phyloP scores from a whole-genome alignment of 345 rosid species.

The Arabidopsis suecica region DNA sequence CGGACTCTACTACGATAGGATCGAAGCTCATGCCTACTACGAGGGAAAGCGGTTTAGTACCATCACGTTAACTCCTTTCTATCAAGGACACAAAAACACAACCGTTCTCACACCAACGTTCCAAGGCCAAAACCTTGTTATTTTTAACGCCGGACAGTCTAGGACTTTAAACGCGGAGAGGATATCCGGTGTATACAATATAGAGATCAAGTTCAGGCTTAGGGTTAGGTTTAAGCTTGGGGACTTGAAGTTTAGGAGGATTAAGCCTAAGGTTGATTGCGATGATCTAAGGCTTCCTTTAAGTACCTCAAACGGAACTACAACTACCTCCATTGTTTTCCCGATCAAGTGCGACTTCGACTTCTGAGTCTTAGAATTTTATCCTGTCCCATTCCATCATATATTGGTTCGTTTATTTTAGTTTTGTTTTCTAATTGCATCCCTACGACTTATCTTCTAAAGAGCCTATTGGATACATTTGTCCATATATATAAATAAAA shows the following conservation, averaged over 20 bases:
- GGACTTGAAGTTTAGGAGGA: conserved; percentile 51
- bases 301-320: conserved; percentile 41
- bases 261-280: conserved; percentile 64
- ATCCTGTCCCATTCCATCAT: conserved; percentile 4
- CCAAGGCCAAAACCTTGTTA: conserved; percentile 45
- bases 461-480: conserved; percentile 2
- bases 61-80: conserved; percentile 53
- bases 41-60: conserved; percentile 50
- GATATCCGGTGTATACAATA: conserved; percentile 49
- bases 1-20: conserved; percentile 56
- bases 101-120: conserved; percentile 54
- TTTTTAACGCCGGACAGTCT: conserved; percentile 42
- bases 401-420: conserved; percentile 32
- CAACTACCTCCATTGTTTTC: conserved; percentile 14
- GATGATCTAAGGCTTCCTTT: conserved; percentile 65
- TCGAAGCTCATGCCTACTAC: conserved; percentile 58
- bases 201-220: conserved; percentile 61
- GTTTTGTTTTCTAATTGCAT: not conserved
- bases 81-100: conserved; percentile 83
- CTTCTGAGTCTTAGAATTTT: conserved; percentile 41
- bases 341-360: conserved; percentile 58
- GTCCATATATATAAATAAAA: conserved; percentile 29
- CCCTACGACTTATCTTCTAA: not conserved
- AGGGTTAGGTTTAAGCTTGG: conserved; percentile 72
- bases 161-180: conserved; percentile 50